Base-by-base conservation (phyloP, 768 basidiomycete genomes). In the Lactifluus volemus region DNA sequence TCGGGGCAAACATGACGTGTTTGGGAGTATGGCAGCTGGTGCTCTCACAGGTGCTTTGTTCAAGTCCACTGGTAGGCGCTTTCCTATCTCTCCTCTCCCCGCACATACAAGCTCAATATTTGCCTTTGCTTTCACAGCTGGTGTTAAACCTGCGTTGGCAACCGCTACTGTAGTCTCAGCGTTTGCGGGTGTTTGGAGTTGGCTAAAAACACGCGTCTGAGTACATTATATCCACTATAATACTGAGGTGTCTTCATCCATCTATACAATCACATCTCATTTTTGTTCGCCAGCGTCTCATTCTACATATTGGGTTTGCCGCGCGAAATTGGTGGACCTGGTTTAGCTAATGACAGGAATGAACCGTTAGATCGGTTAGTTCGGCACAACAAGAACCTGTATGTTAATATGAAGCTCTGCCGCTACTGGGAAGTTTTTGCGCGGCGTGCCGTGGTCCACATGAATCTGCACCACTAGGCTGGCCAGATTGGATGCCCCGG, bases 101-200 rank as follows among this genome's bases (percentile, higher is more conserved):
- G n/a, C 34, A 64, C 49, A 62, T 55, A 21, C 51, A 63, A 19
- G 39, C 49, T 48, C 60, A 67, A 48, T 52, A 48, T 70, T 72
- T 75, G 68, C 69, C 66, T 68, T 67, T n/a, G 68, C 12, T 71
- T 73, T 58, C 71, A 70, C 75, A 98, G 96, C 96, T 76, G 96
- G 96, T 64, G 81, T 98, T 60, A 85, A 79, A 73, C 92, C 95
- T 67, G 92, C 92, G 64, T 75, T 95, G 58, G 89, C 89, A 60
- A 89, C 94, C 66, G 93, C 92, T 59, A 88, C 88, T 53, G 74
- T 97, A 67, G 88, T 94, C 74, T 93, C 93, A 67, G 89, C 85
- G 67, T 79, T 86, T 72, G 95, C 96, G 62, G 95, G 95, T 59
- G 77, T 84, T 61, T 99, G 96, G 96, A 92, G 93, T 76, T 89